Evolutionary conservation across 1,284 basidiomycete genomes (phyloP), one percentile per base, ranked within the genome.

Genomic region (Phellinidium pouzarii): DNA sequence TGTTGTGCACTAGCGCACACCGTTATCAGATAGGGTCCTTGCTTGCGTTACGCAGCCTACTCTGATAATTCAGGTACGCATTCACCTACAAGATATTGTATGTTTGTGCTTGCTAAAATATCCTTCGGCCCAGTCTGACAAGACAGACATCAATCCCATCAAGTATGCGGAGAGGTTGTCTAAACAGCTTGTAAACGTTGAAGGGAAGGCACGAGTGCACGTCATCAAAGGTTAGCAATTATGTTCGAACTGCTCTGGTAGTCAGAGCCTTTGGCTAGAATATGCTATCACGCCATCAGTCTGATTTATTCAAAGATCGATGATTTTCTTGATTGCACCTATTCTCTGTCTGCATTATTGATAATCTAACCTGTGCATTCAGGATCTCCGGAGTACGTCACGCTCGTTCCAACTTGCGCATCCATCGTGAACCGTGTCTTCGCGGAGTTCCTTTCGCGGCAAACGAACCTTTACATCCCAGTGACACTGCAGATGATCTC

Each of bases 401-500:
- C 71, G 56, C 63, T 83, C 20, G 61, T 76, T 20, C 72, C 73
- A 2, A 71, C 73, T 22, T 74, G 71, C 37, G 77, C 82, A 1
- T 84, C 82, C 23, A 75, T 85, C 48, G 76, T 79, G 14, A 86
- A 86, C 62, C 80, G 80, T 50, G 77, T 79, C 3, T 77, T 85
- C 58, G 59, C 68, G 48, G 80, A 78, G 59, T 88, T 87, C 64
- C 65, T 88, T 8, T 66, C 70, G 3, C 75, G 77, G 12, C 72
- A 79, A 31, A 74, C 80, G 2, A 72, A 62, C 40, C 62, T 67
- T 9, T 31, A 44, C 20, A 22, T 40, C 7, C 41, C 50, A 14
- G 19, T 26, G 4, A 23, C 19, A 17, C 29, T 36, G 9, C 9
- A 34, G 5, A 38, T 14, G 26, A 22, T 48, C 11, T 2, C 42